Evolutionary conservation across 192 early-diverging fungal genomes (phyloP).

Genomic region (Linnemannia zychae): DNA sequence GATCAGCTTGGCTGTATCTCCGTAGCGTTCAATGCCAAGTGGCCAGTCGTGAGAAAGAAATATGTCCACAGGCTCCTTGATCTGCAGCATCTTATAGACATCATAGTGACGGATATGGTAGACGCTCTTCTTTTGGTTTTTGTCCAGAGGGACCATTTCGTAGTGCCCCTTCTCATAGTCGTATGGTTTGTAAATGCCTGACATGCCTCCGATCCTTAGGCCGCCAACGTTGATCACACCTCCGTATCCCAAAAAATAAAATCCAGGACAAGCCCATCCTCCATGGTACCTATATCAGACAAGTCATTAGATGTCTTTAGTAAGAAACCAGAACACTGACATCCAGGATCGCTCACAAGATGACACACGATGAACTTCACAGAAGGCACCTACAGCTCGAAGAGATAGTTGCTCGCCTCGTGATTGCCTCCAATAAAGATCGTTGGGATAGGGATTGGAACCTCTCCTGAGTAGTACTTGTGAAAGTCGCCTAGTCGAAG

Average conservation of each 20-base stretch:
- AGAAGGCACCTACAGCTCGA: conserved; percentile 83
- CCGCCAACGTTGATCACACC: conserved; percentile 91
- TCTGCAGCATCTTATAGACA: conserved; percentile 80
- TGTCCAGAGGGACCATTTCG: conserved; percentile 84
- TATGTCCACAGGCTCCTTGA: conserved; percentile 84
- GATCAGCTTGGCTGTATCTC: conserved; percentile 75
- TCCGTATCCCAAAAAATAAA: conserved; percentile 91
- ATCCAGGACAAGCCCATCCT: conserved; percentile 95
- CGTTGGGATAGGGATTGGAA: conserved; percentile 85
- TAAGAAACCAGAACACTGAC: too few relatives aligned
- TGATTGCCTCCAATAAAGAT: conserved; percentile 99
- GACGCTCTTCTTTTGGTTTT: conserved; percentile 72
- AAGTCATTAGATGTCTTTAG: too few relatives aligned
- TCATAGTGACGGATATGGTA: conserved; percentile 94
- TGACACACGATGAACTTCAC: neutral
- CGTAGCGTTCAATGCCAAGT: conserved; percentile 83
- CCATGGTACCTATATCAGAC: conserved; percentile 80
- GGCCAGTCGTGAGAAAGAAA: conserved; percentile 99
- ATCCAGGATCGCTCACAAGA: too few relatives aligned
- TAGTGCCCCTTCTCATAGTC: conserved; percentile 78
- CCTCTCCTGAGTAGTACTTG: conserved; percentile 93
- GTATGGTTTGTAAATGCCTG: conserved; percentile 87
- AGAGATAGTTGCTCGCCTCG: conserved; percentile 94
- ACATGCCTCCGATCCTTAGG: conserved; percentile 92
- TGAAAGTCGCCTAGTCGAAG: conserved; percentile 87